phyloP scores from a whole-genome alignment of 2,329 filamentous ascomycete species.

The Chaetothyriales sp. region DNA sequence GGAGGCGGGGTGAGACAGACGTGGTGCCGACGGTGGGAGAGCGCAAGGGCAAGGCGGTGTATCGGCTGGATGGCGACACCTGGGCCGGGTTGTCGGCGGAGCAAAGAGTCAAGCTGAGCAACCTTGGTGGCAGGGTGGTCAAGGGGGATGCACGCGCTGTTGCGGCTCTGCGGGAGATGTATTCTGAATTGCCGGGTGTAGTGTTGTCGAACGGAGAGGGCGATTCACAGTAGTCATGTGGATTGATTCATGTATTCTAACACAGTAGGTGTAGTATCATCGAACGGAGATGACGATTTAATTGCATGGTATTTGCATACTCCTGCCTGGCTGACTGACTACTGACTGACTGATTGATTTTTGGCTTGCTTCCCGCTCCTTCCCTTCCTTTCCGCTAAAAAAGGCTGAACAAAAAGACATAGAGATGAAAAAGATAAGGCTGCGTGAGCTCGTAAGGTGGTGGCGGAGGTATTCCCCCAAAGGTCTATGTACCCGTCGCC shows the following conservation, averaged over 20 bases:
- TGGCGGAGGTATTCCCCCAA: not conserved
- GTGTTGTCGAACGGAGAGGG: conserved; percentile 9
- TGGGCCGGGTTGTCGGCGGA: not conserved
- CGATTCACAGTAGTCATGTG: too few species aligned
- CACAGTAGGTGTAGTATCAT: too few species aligned
- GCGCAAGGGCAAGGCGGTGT: not conserved
- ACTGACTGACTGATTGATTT: not conserved
- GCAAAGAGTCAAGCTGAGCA: conserved; percentile 20
- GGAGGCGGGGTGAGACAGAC: conserved; percentile 50
- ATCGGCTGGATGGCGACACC: not conserved
- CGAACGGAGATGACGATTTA: too few species aligned
- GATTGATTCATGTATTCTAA: not conserved
- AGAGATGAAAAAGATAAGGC: not conserved
- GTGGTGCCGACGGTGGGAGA: conserved; percentile 39
- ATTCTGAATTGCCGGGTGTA: conserved; percentile 14
- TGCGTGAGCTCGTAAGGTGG: not conserved
- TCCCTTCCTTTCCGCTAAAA: not conserved
- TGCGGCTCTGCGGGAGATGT: conserved; percentile 25
- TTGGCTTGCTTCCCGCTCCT: not conserved
- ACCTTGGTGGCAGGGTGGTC: conserved; percentile 24
- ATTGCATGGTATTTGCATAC: too few species aligned
- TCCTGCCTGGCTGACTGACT: not conserved
- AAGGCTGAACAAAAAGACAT: not conserved
- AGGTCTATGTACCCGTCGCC: not conserved
- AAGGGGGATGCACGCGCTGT: conserved; percentile 26